Evolutionary conservation across 345 rosid species (phyloP).

Genomic region (Stellera chamaejasme): DNA sequence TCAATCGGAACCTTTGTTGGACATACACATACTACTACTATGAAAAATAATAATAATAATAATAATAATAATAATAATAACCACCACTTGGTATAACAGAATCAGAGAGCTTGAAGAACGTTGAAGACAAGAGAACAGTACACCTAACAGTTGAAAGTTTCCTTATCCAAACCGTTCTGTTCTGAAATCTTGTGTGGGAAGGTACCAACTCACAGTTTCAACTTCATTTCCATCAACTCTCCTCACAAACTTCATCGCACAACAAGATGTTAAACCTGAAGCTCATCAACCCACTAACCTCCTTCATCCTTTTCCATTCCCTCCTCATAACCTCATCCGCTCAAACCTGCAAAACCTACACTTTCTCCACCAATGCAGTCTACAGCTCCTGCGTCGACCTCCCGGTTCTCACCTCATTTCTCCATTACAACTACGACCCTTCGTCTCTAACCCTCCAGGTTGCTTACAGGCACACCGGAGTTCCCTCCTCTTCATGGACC

Average conservation of each 20-base stretch:
- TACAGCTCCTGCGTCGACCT: conserved; percentile 67
- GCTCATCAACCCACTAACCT: neutral
- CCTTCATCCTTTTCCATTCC: conserved; percentile 15
- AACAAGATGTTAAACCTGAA: neutral
- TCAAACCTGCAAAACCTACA: conserved; percentile 52
- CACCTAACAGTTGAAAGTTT: too few species aligned
- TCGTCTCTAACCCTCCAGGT: conserved; percentile 45
- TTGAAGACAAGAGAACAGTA: too few species aligned
- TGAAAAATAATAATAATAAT: too few species aligned
- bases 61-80: too few species aligned
- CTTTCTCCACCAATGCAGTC: conserved; percentile 49
- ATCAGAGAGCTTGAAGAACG: too few species aligned
- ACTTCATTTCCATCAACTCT: conserved; percentile 7
- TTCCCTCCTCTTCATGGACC: conserved; percentile 51
- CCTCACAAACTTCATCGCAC: neutral
- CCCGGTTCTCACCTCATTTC: conserved; percentile 59
- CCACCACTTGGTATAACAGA: too few species aligned
- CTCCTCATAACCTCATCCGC: conserved; percentile 21
- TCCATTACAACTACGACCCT: conserved; percentile 60
- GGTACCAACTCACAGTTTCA: conserved; percentile 4
- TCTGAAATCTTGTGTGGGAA: neutral
- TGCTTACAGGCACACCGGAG: conserved; percentile 62
- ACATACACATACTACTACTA: too few species aligned
- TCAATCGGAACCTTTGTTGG: too few species aligned
- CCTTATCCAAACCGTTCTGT: neutral